phyloP scores from a whole-genome alignment of 2,329 filamentous ascomycete species.

The Epichloe uncinata region DNA sequence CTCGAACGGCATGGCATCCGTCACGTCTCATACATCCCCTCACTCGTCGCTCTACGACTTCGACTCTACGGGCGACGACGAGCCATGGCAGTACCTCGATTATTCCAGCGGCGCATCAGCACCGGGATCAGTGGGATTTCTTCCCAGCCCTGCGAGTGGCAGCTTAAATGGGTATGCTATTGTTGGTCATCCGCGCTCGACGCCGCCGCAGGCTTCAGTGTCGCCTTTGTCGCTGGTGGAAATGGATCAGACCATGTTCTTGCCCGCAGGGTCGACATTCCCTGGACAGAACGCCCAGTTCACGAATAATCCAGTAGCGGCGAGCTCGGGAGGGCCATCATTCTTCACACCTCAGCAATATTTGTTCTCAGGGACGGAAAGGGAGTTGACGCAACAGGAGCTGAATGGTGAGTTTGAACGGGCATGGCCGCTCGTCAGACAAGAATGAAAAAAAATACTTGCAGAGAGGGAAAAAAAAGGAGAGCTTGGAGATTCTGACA shows the following conservation, averaged over 20 bases:
- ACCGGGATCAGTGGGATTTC: slow-evolving; percentile 28
- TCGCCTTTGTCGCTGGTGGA: slow-evolving; percentile 30
- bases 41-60: slow-evolving; percentile 27
- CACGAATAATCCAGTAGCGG: slow-evolving; percentile 13
- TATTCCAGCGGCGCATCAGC: slow-evolving; percentile 21
- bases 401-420: slow-evolving; percentile 16
- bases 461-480: too few species aligned
- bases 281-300: slow-evolving; percentile 17
- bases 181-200: slow-evolving; percentile 20
- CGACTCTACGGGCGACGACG: slow-evolving; percentile 26
- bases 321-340: neutral
- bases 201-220: slow-evolving; percentile 18
- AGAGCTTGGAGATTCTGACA: neutral
- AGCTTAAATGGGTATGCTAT: slow-evolving; percentile 39
- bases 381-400: slow-evolving; percentile 13
- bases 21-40: slow-evolving; percentile 26
- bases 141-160: slow-evolving; percentile 36
- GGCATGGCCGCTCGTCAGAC: neutral
- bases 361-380: slow-evolving; percentile 22
- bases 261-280: slow-evolving; percentile 21
- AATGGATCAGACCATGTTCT: slow-evolving; percentile 22
- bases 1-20: slow-evolving; percentile 20
- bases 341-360: slow-evolving; percentile 26
- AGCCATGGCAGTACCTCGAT: slow-evolving; percentile 32
- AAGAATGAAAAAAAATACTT: neutral